These are phyloP conservation scores for Elaeis guineensis DNA, from an alignment of 176 grass and related monocot genomes.

Conservation along the genomic window DNA sequence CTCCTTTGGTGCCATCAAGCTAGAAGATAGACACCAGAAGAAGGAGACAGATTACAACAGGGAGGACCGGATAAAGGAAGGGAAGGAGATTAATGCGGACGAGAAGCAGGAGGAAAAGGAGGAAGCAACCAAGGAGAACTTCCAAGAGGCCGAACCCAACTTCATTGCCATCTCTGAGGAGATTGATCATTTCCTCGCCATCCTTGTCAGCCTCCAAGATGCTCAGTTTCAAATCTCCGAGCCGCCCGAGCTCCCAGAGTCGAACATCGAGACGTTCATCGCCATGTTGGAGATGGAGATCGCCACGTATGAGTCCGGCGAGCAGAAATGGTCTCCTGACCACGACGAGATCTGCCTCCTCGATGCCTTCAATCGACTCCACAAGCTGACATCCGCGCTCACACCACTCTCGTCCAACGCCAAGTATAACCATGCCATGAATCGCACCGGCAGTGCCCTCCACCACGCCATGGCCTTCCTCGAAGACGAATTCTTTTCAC, in stretches of 20 bases:
- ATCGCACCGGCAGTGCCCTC: slow-evolving; percentile 55
- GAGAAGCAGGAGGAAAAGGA: neutral
- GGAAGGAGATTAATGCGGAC: too few relatives aligned
- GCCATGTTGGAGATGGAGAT: slow-evolving; percentile 6
- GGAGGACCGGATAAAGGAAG: too few relatives aligned
- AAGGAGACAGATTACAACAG: too few relatives aligned
- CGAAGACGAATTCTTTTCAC: slow-evolving; percentile 71
- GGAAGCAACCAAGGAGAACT: neutral
- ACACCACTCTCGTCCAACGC: slow-evolving; percentile 7
- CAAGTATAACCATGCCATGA: slow-evolving; percentile 35
- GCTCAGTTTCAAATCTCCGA: neutral
- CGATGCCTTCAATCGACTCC: slow-evolving; percentile 30
- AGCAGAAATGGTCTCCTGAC: slow-evolving; percentile 40
- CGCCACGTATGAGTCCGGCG: slow-evolving; percentile 38
- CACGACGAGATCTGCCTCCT: slow-evolving; percentile 40
- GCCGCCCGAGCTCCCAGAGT: neutral
- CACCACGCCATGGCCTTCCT: slow-evolving; percentile 72
- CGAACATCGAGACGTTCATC: neutral
- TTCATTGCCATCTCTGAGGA: neutral
- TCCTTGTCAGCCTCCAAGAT: neutral
- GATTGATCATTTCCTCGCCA: slow-evolving; percentile 2
- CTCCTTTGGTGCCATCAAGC: too few relatives aligned
- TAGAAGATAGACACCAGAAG: too few relatives aligned
- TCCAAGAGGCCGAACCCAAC: neutral
- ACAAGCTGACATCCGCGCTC: slow-evolving; percentile 29